Evolutionary conservation across 345 rosid species (phyloP).

Genomic region (Eucalyptus marginata): DNA sequence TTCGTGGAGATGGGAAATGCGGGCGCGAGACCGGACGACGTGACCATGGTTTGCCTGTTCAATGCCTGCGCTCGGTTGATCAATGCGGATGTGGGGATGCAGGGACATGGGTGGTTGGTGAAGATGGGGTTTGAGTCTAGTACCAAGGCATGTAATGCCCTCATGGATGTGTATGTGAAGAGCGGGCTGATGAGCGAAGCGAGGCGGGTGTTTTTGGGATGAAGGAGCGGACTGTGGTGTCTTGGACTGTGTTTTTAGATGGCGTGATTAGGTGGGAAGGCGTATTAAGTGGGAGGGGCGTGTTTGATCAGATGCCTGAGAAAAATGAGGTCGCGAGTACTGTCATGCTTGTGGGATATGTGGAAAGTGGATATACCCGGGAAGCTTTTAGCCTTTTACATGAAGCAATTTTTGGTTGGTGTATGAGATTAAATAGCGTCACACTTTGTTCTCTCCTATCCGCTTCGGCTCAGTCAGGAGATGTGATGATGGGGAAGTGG

Average conservation of each 20-base stretch:
- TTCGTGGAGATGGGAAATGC: slow-evolving; percentile 35
- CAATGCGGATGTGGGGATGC: slow-evolving; percentile 36
- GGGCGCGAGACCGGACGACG: slow-evolving; percentile 36
- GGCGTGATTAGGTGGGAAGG: slow-evolving; percentile 59
- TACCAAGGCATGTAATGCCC: slow-evolving; percentile 39
- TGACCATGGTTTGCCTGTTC: slow-evolving; percentile 41
- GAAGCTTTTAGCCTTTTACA: slow-evolving; percentile 33
- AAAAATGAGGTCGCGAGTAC: slow-evolving; percentile 71
- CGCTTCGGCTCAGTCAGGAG: slow-evolving; percentile 66
- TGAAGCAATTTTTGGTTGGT: slow-evolving; percentile 28
- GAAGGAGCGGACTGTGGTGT: slow-evolving; percentile 44
- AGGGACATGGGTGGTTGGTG: slow-evolving; percentile 46
- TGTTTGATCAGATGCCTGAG: slow-evolving; percentile 62
- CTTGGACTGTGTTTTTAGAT: slow-evolving; percentile 67
- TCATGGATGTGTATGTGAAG: slow-evolving; percentile 72
- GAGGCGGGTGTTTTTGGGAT: slow-evolving; percentile 31
- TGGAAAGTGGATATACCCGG: slow-evolving; percentile 40
- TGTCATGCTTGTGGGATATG: slow-evolving; percentile 50
- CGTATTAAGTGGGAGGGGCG: slow-evolving; percentile 30
- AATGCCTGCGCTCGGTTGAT: slow-evolving; percentile 37
- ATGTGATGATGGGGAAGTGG: slow-evolving; percentile 53
- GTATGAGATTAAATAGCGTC: slow-evolving; percentile 30
- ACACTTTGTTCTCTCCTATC: slow-evolving; percentile 58
- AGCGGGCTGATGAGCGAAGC: slow-evolving; percentile 35
- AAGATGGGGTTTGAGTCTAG: slow-evolving; percentile 33